Evolutionary conservation across 2,329 filamentous ascomycete genomes (phyloP).

Genomic region (Pyrenochaeta sp.): DNA sequence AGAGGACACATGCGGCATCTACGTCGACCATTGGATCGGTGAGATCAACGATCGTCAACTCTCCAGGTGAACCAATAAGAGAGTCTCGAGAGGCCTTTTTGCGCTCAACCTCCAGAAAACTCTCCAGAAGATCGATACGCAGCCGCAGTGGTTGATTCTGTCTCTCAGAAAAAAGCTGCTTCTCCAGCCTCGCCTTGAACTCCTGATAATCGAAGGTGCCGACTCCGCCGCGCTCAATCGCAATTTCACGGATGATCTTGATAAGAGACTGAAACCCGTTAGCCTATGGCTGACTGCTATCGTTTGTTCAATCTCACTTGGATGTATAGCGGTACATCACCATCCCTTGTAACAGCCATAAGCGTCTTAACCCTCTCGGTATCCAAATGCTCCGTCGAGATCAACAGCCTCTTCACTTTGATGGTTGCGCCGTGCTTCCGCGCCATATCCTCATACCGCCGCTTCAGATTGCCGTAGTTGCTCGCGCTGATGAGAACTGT

Average conservation of each 20-base stretch:
- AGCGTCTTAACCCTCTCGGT: conserved; percentile 56
- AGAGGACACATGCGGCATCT: conserved; percentile 72
- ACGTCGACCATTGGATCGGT: conserved; percentile 74
- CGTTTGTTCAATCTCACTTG: no score
- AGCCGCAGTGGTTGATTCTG: conserved; percentile 66
- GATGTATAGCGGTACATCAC: conserved; percentile 62
- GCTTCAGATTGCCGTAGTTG: no score
- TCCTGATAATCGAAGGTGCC: conserved; percentile 58
- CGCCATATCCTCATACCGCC: conserved; percentile 30
- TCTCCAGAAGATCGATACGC: conserved; percentile 69
- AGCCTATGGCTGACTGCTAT: no score
- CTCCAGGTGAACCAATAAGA: conserved; percentile 53
- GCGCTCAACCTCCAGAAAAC: conserved; percentile 61
- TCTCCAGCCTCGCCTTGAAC: conserved; percentile 24
- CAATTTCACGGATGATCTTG: conserved; percentile 65
- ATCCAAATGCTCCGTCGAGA: no score
- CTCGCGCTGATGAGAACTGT: no score
- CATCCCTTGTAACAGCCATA: conserved; percentile 25
- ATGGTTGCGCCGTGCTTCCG: no score
- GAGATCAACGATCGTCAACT: conserved; percentile 73
- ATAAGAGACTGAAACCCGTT: no score
- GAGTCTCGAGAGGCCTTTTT: no score
- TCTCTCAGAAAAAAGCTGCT: conserved; percentile 20
- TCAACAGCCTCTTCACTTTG: no score
- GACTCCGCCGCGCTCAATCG: conserved; percentile 55